A percentile compares a stretch with the other conserved stretches of the same genome.
Conservation (phyloP, 2,329 filamentous ascomycete species). For the Penicillium sp. region DNA sequence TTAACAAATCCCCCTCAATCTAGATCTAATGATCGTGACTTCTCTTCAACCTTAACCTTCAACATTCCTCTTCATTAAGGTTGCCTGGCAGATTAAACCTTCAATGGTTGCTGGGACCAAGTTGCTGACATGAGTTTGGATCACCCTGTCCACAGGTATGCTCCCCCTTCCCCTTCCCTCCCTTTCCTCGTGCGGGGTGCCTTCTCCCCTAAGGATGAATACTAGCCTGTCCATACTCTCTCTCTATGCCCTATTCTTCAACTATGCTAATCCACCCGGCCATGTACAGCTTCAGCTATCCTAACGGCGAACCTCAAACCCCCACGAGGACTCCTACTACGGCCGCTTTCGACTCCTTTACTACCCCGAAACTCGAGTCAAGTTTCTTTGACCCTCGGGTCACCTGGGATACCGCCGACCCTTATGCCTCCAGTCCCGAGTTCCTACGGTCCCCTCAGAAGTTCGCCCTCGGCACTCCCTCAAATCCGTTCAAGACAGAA, state of each 20-base stretch:
- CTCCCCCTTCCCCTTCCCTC: conserved; percentile 9
- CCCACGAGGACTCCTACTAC: conserved; percentile 47
- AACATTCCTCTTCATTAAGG: conserved; percentile 33
- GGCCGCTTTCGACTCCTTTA: conserved; percentile 41
- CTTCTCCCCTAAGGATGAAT: conserved; percentile 1
- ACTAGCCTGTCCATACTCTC: neutral
- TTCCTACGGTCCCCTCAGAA: conserved; percentile 45
- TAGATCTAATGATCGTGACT: conserved; percentile 2
- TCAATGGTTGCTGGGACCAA: conserved; percentile 41
- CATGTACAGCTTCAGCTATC: conserved; percentile 47
- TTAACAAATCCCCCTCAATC: neutral
- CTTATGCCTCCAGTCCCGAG: conserved; percentile 48
- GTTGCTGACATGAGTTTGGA: conserved; percentile 50
- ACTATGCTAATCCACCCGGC: conserved; percentile 35
- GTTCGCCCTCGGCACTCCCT: conserved; percentile 36
- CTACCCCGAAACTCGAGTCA: conserved; percentile 48
- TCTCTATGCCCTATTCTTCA: conserved; percentile 5
- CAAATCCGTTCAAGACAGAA: conserved; percentile 25
- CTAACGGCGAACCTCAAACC: conserved; percentile 48
- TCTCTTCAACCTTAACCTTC: neutral
- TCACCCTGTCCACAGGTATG: conserved; percentile 48
- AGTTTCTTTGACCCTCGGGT: conserved; percentile 48
- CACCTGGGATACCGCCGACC: conserved; percentile 49
- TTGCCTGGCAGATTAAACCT: conserved; percentile 36
- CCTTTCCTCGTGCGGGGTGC: conserved; percentile 17